Evolutionary conservation across 768 basidiomycete genomes (phyloP), one percentile per base, ranked within the genome.

Genomic region (Astraeus odoratus): DNA sequence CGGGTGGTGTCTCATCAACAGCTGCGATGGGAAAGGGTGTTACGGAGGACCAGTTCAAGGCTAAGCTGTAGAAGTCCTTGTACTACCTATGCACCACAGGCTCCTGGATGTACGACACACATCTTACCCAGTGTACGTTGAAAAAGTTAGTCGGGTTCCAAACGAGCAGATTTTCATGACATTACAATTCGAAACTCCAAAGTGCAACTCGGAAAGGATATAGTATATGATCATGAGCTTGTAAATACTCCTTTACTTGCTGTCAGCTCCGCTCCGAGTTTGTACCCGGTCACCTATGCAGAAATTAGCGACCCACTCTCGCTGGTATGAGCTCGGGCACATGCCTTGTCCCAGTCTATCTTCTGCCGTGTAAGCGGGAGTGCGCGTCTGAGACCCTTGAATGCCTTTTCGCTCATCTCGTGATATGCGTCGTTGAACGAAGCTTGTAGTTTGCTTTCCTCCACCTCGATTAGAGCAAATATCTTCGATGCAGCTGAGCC

Each of bases 11-110:
- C 50, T 95, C 91, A 29, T 93, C 91, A 39, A 98, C 95, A 8
- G 79, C 94, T n/a, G 95, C 96, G n/a, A 98, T 98, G 95, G 96
- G 95, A 40, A 81, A 82, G 55, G 95, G 95, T 45, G 92, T 95
- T 24, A 96, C 93, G 0, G 93, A 96, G 69, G 67, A 81, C 29
- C 93, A 95, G 64, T 96, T 95, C 68, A 57, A 54, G 49, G 39
- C 67, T 26, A 78, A 72, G 56, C 56, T 78, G 50, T 78, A 29
- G 20, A 55, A 68, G 39, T 38, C 4, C 25, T 15, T n/a, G 31
- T 39, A 16, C 12, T 20, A 26, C 16, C 5, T 9, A 15, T 16
- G 29, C 18, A 42, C n/a, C 16, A 6, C 15, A 8, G 35, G 25
- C 10, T 33, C 36, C 9, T 26, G 20, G 26, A 37, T 34, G 42